Evolutionary conservation across 805 yeast species (phyloP).

Genomic region (Sungouiella blattae): DNA sequence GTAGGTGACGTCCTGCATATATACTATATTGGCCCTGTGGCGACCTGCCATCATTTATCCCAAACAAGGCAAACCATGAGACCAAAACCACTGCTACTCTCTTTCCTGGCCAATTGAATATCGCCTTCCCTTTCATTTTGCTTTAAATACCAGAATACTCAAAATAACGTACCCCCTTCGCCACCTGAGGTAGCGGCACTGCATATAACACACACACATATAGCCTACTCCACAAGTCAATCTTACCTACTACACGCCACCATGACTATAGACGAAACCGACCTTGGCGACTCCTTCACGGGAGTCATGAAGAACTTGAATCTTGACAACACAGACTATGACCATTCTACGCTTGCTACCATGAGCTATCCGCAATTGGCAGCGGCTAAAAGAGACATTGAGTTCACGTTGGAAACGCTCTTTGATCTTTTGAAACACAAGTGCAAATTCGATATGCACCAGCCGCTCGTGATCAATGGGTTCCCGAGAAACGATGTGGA

Average conservation of each 20-base stretch:
- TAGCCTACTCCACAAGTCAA: too few species aligned
- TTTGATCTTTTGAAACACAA: conserved; percentile 39
- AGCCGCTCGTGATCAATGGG: conserved; percentile 74
- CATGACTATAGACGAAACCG: conserved; percentile 1
- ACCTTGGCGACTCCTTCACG: conserved; percentile 5
- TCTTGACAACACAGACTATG: conserved; percentile 7
- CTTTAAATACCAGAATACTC: too few species aligned
- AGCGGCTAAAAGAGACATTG: conserved; percentile 21
- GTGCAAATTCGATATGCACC: conserved; percentile 58
- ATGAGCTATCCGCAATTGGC: conserved; percentile 13
- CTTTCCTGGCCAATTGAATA: too few species aligned
- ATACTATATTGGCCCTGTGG: too few species aligned
- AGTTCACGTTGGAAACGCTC: conserved; percentile 35
- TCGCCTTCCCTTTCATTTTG: too few species aligned
- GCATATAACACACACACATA: too few species aligned
- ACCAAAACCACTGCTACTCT: too few species aligned
- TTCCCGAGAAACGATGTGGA: conserved; percentile 85
- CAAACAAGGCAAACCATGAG: too few species aligned
- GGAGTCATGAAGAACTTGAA: conserved; percentile 16
- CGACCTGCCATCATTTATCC: too few species aligned
- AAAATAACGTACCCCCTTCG: too few species aligned
- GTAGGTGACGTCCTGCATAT: too few species aligned
- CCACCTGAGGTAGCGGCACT: too few species aligned
- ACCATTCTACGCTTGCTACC: neutral
- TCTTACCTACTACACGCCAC: neutral